Evolutionary conservation across 1,284 basidiomycete species (phyloP).

Genomic region (Mycosarcoma mackinlayi): DNA sequence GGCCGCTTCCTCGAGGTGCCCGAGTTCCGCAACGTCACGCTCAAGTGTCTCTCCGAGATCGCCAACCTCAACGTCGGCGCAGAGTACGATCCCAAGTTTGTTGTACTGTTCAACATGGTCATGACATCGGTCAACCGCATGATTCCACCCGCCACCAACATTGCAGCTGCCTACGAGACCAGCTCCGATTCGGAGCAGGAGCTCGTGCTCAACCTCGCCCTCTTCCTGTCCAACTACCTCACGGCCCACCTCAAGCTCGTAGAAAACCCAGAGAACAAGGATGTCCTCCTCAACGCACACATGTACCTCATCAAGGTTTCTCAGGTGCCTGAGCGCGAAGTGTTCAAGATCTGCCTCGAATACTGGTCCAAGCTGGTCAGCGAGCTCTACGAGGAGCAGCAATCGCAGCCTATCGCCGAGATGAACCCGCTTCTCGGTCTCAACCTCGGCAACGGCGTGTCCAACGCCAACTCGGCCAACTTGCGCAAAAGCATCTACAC

Average conservation of each 20-base stretch:
- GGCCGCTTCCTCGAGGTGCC: slow-evolving; percentile 92
- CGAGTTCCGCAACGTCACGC: slow-evolving; percentile 96
- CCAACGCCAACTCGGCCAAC: slow-evolving; percentile 62
- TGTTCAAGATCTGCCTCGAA: slow-evolving; percentile 99
- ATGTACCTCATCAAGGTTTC: slow-evolving; percentile 98
- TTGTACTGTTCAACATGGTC: slow-evolving; percentile 87
- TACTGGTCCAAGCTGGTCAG: slow-evolving; percentile 97
- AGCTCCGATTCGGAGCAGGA: slow-evolving; percentile 95
- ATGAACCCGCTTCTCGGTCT: slow-evolving; percentile 93
- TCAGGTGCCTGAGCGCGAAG: slow-evolving; percentile 96
- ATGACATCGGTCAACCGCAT: slow-evolving; percentile 68
- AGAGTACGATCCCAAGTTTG: slow-evolving; percentile 98
- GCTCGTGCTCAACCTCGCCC: slow-evolving; percentile 93
- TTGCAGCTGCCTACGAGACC: slow-evolving; percentile 89
- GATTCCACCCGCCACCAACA: slow-evolving; percentile 77
- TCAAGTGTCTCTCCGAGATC: slow-evolving; percentile 98
- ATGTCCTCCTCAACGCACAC: slow-evolving; percentile 83
- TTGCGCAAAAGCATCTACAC: slow-evolving; percentile 90
- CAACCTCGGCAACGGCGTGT: slow-evolving; percentile 71
- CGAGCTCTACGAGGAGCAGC: slow-evolving; percentile 98
- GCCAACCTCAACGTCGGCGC: slow-evolving; percentile 85
- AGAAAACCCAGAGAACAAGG: slow-evolving; percentile 89
- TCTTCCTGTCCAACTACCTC: slow-evolving; percentile 97
- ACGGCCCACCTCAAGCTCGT: slow-evolving; percentile 84
- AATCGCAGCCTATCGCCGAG: slow-evolving; percentile 89